Conservation (phyloP, 2,329 filamentous ascomycete genomes). For the Aspergillus ustus region DNA sequence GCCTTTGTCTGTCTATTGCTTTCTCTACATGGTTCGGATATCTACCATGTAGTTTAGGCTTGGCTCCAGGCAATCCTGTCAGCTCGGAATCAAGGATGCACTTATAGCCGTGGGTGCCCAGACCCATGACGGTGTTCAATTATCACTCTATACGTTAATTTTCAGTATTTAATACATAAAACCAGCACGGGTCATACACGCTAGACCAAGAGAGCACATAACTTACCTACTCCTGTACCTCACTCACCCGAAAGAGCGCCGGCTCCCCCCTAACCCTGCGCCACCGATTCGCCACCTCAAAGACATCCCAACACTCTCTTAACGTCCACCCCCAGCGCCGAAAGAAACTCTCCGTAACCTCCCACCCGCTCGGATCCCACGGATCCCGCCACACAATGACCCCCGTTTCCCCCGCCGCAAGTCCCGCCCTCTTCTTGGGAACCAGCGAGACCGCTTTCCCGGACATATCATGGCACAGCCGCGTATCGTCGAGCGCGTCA, state of each 20-base stretch:
- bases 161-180: too few relatives aligned
- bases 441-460: not conserved
- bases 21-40: too few relatives aligned
- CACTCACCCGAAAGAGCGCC: not conserved
- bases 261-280: conserved; percentile 28
- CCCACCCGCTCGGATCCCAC: conserved; percentile 36
- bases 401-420: conserved; percentile 18
- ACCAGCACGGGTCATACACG: too few relatives aligned
- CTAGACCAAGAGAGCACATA: too few relatives aligned
- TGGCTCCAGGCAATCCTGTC: too few relatives aligned
- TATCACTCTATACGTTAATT: too few relatives aligned
- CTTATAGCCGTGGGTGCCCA: too few relatives aligned
- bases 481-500: conserved; percentile 28
- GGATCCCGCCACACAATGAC: conserved; percentile 36
- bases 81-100: too few relatives aligned
- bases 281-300: conserved; percentile 34
- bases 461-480: conserved; percentile 20
- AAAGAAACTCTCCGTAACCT: conserved; percentile 33
- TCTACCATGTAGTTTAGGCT: too few relatives aligned
- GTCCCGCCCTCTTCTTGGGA: conserved; percentile 20
- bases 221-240: not conserved
- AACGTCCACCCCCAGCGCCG: conserved; percentile 33
- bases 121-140: too few relatives aligned
- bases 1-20: too few relatives aligned
- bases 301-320: conserved; percentile 30